Conservation (phyloP, 2,329 filamentous ascomycete species). For the Mycocentrospora acerina region DNA sequence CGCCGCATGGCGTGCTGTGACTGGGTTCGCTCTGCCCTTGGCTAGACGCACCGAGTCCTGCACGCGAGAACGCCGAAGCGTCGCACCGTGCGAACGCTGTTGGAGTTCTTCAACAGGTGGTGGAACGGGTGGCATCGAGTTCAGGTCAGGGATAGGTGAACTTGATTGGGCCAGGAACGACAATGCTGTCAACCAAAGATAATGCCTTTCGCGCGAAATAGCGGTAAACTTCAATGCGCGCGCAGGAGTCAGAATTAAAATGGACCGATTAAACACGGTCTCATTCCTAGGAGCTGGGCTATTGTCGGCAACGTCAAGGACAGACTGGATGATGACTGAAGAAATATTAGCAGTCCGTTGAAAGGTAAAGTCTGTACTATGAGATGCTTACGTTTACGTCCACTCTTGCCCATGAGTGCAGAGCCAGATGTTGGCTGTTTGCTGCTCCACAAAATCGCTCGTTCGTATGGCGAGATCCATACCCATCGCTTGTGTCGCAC, state of each 20-base stretch:
- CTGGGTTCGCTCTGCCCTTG: constrained; percentile 62
- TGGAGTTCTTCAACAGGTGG: constrained; percentile 38
- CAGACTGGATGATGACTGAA: constrained; percentile 88
- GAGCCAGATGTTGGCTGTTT: constrained; percentile 89
- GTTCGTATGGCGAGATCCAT: constrained; percentile 95
- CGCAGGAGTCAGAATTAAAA: constrained; percentile 89
- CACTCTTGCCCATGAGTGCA: constrained; percentile 89
- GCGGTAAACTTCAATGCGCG: constrained; percentile 95
- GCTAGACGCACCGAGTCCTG: constrained; percentile 88
- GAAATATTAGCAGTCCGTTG: constrained; percentile 14
- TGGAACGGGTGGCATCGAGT: constrained; percentile 48
- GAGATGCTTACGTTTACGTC: constrained; percentile 78
- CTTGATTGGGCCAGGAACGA: constrained; percentile 93
- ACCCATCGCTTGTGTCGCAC: constrained; percentile 94
- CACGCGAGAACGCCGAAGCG: constrained; percentile 61
- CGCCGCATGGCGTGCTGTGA: constrained; percentile 37
- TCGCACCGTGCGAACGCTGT: constrained; percentile 37
- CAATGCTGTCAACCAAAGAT: constrained; percentile 89
- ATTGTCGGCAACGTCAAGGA: constrained; percentile 94
- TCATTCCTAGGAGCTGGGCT: constrained; percentile 77
- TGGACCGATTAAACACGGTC: constrained; percentile 83
- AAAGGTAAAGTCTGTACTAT: neutral
- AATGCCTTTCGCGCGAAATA: constrained; percentile 78
- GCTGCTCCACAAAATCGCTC: constrained; percentile 96
- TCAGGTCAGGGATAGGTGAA: constrained; percentile 74